Base-by-base conservation (phyloP, 1,139 yeast genomes). In the Candida sp. region DNA sequence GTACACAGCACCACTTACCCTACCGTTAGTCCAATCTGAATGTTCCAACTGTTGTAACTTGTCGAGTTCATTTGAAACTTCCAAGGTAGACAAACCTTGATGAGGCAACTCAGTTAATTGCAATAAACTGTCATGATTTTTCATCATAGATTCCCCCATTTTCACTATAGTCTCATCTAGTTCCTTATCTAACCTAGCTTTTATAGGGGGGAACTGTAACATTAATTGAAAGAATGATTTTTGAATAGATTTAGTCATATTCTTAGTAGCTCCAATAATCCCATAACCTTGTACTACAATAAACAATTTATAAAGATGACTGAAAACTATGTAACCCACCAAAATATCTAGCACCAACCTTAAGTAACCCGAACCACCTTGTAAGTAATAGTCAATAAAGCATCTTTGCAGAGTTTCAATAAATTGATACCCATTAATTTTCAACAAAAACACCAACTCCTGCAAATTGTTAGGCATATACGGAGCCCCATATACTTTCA, bases 1-100 rank as follows among this genome's bases (percentile, higher is more conserved):
- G 57, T 93, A 93, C 5, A 93, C 98, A 0, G 97, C 98, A 11
- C 99, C 99, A 29, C 96, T 86, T 1, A 91, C 88, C 49, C 82
- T 75, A 5, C 99, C 99, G 40, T 75, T 73, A 57, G 80, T 75
- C 97, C 97, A 91, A 46, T 82, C 84, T 1, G 90, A 73, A 51
- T 85, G 91, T 46, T 82, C 76, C 55, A 87, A 64, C 21, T 60
- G 56, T 30, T 76, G 70, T 22, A 79, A 62, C 25, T 65, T 64
- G 38, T 77, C 76, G 49, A 89, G 65, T 49, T 82, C 81, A 1
- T 56, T 53, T 21, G 71, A 42, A 3, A 88, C 73, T 11, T 61
- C 60, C 0, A 56, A 62, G n/a, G 68, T 63, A 1, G 73, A 38
- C 47, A 87, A 57, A 0, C 96, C 96, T 0, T 57, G 44, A 3